Percentiles rank a stretch among this genome's conserved stretches.
Conservation (phyloP, 2,329 filamentous ascomycete genomes). For the Colletotrichum tabaci region DNA sequence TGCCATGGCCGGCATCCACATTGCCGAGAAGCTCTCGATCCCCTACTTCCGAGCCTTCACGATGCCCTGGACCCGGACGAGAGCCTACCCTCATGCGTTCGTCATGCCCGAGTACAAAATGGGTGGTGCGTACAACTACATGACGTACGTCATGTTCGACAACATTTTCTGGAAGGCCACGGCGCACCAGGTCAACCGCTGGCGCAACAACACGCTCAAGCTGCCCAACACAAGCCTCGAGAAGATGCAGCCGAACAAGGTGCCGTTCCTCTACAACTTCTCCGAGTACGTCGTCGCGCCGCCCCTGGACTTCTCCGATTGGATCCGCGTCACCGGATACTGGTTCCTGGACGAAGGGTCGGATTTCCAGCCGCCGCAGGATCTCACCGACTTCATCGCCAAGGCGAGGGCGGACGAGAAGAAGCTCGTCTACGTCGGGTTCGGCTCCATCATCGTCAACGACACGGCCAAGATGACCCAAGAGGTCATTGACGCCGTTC, state of each 20-base stretch:
- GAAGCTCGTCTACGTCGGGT: slow-evolving; percentile 96
- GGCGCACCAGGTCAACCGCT: slow-evolving; percentile 90
- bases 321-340: slow-evolving; percentile 97
- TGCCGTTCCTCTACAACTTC: slow-evolving; percentile 99
- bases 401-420: slow-evolving; percentile 85
- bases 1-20: slow-evolving; percentile 98
- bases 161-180: slow-evolving; percentile 97
- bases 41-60: slow-evolving; percentile 98
- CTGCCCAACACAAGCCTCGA: slow-evolving; percentile 87
- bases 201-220: slow-evolving; percentile 86
- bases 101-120: slow-evolving; percentile 93
- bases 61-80: slow-evolving; percentile 98
- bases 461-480: slow-evolving; percentile 91
- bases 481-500: slow-evolving; percentile 92
- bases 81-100: slow-evolving; percentile 97
- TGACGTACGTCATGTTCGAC: slow-evolving; percentile 97
- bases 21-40: slow-evolving; percentile 91
- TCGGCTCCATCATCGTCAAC: slow-evolving; percentile 94
- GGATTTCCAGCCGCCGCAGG: slow-evolving; percentile 80
- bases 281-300: slow-evolving; percentile 94
- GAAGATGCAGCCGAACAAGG: slow-evolving; percentile 95
- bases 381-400: slow-evolving; percentile 86
- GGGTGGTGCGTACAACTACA: slow-evolving; percentile 94
- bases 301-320: slow-evolving; percentile 95
- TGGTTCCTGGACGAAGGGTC: slow-evolving; percentile 91